Base-by-base conservation (phyloP, 2,329 filamentous ascomycete species). In the Amauroascus niger region DNA sequence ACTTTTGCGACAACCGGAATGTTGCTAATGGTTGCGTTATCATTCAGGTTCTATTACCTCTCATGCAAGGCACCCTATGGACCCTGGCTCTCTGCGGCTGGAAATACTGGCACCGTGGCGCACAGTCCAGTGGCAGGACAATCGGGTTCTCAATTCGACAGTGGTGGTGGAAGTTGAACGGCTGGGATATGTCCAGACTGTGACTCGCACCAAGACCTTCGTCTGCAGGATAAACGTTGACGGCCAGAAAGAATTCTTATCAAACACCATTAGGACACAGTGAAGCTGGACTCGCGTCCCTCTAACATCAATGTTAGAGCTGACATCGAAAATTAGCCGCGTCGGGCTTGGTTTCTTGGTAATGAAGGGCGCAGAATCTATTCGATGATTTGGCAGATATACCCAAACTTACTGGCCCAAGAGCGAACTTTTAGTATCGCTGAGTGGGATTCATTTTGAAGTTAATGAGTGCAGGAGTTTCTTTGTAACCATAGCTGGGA, bases 81-180 rank as follows among this genome's bases (percentile, higher is more conserved):
- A 93, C 90, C 56, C 76, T 97, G 37, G 78, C 84, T 13, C 78
- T 95, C 52, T 82, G 81, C 60, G 93, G 91, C 53, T 97, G 91
- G 91, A 83, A 88, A 64, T 79, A 86, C 67, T 95, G 87, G 87
- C 96, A 97, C 69, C 79, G 80, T 56, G 85, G 79, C 55, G 84
- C 87, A 13, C 82, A 83, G 64, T 77, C 95, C 60, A 83, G 82
- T 58, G 93, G 93, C 7, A 82, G 81, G 61, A 83, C 82, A 24
- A 73, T 87, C 14, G 93, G 93, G 20, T 88, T 87, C 6, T 81
- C 80, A 60, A 73, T 93, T 47, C 78, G 93, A 62, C 78, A 89
- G 60, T 97, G 91, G 93, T 98, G 93, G 91, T 96, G 88, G 74
- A 81, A 79, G 20, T 87, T 95, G 16, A 97, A 97, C 66, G 88